Conservation (phyloP, 2,329 filamentous ascomycete species). For the Talaromyces sp. region DNA sequence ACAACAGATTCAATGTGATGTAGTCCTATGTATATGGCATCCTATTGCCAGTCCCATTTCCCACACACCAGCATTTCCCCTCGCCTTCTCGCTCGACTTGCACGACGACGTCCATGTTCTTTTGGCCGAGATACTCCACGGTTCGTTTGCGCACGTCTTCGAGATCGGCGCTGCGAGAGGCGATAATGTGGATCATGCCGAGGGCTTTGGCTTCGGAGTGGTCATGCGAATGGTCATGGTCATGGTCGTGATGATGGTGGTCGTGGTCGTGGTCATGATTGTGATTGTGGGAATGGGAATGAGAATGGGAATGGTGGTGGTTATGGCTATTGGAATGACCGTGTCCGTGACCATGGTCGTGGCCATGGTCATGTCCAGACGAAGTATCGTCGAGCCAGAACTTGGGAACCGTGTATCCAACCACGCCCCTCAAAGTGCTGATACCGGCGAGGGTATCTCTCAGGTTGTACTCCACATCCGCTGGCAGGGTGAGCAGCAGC, state of each 20-base stretch:
- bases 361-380: constrained; percentile 20
- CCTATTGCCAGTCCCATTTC: constrained; percentile 30
- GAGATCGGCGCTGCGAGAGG: constrained; percentile 60
- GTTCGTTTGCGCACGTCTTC: constrained; percentile 83
- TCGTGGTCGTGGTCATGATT: constrained; percentile 25
- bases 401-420: constrained; percentile 77
- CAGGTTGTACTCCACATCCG: constrained; percentile 78
- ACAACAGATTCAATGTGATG: background rate
- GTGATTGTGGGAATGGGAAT: constrained; percentile 25
- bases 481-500: constrained; percentile 77
- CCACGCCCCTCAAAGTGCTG: constrained; percentile 74
- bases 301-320: constrained; percentile 18
- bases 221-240: constrained; percentile 11
- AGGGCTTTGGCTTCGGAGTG: constrained; percentile 47
- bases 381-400: constrained; percentile 82
- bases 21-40: constrained; percentile 4
- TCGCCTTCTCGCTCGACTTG: constrained; percentile 87
- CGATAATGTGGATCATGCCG: constrained; percentile 54
- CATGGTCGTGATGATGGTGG: constrained; percentile 20
- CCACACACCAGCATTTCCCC: constrained; percentile 55
- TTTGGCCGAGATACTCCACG: constrained; percentile 61
- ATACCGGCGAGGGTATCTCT: constrained; percentile 82
- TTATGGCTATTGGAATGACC: constrained; percentile 19
- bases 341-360: constrained; percentile 24
- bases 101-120: constrained; percentile 74